A percentile compares a stretch with the other conserved stretches of the same genome.
Evolutionary conservation across 768 basidiomycete species (phyloP).

Genomic region (Tricholoma hemisulphureum): DNA sequence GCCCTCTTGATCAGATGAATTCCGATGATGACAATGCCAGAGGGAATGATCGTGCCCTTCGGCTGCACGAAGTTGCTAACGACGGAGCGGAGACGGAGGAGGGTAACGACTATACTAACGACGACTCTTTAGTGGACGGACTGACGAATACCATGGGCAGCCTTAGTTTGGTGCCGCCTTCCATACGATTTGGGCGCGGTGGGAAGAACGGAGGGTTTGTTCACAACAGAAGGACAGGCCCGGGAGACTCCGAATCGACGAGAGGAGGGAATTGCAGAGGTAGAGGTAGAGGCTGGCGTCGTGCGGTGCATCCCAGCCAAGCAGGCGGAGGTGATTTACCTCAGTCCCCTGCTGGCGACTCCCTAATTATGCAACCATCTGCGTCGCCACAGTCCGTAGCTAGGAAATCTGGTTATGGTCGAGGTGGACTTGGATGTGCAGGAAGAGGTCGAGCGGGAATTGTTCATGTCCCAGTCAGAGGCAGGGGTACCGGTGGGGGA

Average conservation of each 20-base stretch:
- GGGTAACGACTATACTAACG: slow-evolving; percentile 3
- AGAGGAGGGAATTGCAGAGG: slow-evolving; percentile 18
- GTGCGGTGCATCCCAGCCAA: slow-evolving; percentile 3
- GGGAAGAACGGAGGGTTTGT: slow-evolving; percentile 55
- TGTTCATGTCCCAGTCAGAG: slow-evolving; percentile 1
- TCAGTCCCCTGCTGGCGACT: slow-evolving; percentile 6
- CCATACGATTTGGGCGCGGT: slow-evolving; percentile 74
- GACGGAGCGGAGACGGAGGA: slow-evolving; percentile 12
- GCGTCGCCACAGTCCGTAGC: background rate
- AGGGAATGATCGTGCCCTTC: slow-evolving; percentile 22
- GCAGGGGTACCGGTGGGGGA: slow-evolving; percentile 6
- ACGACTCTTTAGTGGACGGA: slow-evolving; percentile 39
- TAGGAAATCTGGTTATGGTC: background rate
- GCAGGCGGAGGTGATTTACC: slow-evolving; percentile 3
- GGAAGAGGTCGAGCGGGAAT: slow-evolving; percentile 19
- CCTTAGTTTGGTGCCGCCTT: slow-evolving; percentile 61
- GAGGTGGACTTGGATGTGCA: slow-evolving; percentile 8
- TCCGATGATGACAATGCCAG: slow-evolving; percentile 11
- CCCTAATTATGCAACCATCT: slow-evolving; percentile 6
- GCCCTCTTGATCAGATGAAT: slow-evolving; percentile 17
- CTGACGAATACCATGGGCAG: slow-evolving; percentile 47
- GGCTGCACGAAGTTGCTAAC: slow-evolving; percentile 24
- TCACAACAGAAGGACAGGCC: slow-evolving; percentile 28
- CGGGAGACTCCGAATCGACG: background rate
- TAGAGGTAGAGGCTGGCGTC: slow-evolving; percentile 16